Evolutionary conservation across 345 rosid genomes (phyloP).

Genomic region (Brassica juncea): DNA sequence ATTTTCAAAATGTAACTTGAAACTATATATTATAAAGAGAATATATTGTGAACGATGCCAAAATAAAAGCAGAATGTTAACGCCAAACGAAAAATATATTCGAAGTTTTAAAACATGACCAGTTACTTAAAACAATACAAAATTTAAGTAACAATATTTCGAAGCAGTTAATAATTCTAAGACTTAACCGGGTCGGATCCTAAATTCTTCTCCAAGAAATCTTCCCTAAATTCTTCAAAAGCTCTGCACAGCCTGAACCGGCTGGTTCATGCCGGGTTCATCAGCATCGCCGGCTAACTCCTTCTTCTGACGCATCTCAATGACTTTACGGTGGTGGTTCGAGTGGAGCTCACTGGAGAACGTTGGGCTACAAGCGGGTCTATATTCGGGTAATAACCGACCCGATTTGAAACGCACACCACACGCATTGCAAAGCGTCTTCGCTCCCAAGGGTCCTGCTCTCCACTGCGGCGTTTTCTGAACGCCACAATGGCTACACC

Average conservation of each 20-base stretch:
- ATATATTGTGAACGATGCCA: background rate
- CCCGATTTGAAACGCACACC: slow-evolving; percentile 51
- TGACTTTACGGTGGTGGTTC: slow-evolving; percentile 42
- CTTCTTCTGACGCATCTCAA: slow-evolving; percentile 36
- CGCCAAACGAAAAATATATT: background rate
- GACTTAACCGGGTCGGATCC: slow-evolving; percentile 30
- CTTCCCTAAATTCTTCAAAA: slow-evolving; percentile 40
- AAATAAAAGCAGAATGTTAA: background rate
- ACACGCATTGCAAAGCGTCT: slow-evolving; percentile 54
- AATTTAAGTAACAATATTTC: background rate
- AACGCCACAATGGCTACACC: slow-evolving; percentile 42
- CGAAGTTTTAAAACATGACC: background rate
- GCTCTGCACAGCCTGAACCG: slow-evolving; percentile 42
- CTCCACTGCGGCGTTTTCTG: slow-evolving; percentile 53
- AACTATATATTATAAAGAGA: too few relatives aligned
- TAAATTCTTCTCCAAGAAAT: background rate
- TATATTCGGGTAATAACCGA: slow-evolving; percentile 47
- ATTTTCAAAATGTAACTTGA: too few relatives aligned
- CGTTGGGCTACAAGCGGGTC: slow-evolving; percentile 52
- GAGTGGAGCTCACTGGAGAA: slow-evolving; percentile 41
- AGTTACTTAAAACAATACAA: background rate
- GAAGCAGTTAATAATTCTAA: background rate
- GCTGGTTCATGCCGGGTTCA: slow-evolving; percentile 7
- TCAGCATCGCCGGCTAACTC: slow-evolving; percentile 29
- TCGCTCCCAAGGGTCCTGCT: slow-evolving; percentile 45